Percentiles rank a stretch among this genome's conserved stretches.
Evolutionary conservation across 164 flowering plant genomes (phyloP).

Genomic region (Pachysandra terminalis): DNA sequence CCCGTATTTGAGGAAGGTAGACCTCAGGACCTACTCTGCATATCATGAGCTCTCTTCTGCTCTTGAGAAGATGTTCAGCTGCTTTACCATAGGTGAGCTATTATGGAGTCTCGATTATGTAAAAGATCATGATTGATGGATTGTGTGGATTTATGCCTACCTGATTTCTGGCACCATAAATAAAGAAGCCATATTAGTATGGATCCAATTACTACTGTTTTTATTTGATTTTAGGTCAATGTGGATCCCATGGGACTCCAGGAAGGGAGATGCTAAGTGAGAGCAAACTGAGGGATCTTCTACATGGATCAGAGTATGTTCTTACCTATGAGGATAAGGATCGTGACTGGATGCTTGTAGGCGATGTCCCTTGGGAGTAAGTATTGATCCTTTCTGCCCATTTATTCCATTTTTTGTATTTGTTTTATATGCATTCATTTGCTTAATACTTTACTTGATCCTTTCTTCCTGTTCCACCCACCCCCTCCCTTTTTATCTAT

Average conservation of each 20-base stretch:
- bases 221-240: conserved; percentile 58
- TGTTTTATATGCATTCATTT: not conserved
- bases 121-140: too few relatives aligned
- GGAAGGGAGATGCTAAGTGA: conserved; percentile 67
- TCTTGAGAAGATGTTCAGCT: conserved; percentile 94
- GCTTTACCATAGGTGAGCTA: conserved; percentile 74
- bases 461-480: too few relatives aligned
- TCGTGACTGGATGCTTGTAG: conserved; percentile 97
- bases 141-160: not conserved
- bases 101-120: conserved; percentile 3
- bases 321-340: conserved; percentile 91
- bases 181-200: conserved; percentile 10
- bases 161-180: not conserved
- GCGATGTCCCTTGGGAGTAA: conserved; percentile 99
- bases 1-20: conserved; percentile 93
- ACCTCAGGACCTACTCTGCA: conserved; percentile 60
- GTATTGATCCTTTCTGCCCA: conserved; percentile 14
- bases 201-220: conserved; percentile 25
- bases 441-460: too few relatives aligned
- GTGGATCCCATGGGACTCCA: conserved; percentile 66
- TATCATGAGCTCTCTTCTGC: conserved; percentile 80
- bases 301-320: conserved; percentile 90
- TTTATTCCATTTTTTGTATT: not conserved
- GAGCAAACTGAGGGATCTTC: conserved; percentile 72
- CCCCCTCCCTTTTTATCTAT: too few relatives aligned